A percentile compares a stretch with the other conserved stretches of the same genome.
Conservation (phyloP, 1,284 basidiomycete genomes). For the Cutaneotrichosporon dermatis region DNA sequence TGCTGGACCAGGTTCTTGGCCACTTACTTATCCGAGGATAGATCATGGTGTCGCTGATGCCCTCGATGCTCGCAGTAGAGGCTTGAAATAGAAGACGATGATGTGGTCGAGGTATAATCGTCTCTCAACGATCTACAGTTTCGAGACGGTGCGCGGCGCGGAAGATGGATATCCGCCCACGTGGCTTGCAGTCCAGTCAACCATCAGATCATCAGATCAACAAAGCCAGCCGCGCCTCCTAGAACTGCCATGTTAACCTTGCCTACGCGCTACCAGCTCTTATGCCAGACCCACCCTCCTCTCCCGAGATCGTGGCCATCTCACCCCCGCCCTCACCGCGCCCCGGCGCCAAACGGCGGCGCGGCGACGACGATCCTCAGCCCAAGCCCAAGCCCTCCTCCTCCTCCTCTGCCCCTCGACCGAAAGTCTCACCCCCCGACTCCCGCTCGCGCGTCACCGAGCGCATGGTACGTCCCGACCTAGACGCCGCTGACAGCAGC, state of each 20-base stretch:
- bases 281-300: neutral
- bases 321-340: neutral
- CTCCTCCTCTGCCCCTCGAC: neutral
- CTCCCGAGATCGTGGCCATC: conserved; percentile 4
- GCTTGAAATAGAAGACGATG: too few relatives aligned
- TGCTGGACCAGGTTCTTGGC: too few relatives aligned
- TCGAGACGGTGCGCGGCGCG: too few relatives aligned
- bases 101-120: too few relatives aligned
- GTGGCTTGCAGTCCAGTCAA: conserved; percentile 1
- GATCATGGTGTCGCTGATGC: too few relatives aligned
- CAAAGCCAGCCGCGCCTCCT: too few relatives aligned
- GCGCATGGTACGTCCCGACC: conserved; percentile 24
- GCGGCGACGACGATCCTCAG: neutral
- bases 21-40: too few relatives aligned
- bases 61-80: too few relatives aligned
- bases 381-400: neutral
- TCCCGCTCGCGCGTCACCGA: conserved; percentile 22
- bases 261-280: too few relatives aligned
- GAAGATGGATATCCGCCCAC: neutral
- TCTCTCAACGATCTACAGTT: too few relatives aligned
- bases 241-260: too few relatives aligned
- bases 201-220: conserved; percentile 27
- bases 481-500: conserved; percentile 15
- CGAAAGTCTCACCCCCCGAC: neutral
- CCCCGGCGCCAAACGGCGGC: neutral